Evolutionary conservation across 1,284 basidiomycete genomes (phyloP).

Genomic region (Cryptococcus sp.): DNA sequence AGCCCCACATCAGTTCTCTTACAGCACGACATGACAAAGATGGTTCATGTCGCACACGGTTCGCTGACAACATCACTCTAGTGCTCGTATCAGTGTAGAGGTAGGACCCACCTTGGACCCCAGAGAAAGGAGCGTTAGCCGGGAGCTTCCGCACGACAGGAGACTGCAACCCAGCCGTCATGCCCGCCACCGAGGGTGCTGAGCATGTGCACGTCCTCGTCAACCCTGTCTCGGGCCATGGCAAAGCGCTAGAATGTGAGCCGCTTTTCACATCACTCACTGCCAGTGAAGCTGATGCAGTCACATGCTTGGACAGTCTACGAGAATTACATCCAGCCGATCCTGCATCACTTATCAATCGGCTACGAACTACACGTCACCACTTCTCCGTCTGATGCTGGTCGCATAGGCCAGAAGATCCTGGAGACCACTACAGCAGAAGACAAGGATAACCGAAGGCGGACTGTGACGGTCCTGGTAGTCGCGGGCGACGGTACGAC

Average conservation of each 20-base stretch:
- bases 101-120: too few relatives aligned
- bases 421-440: conserved; percentile 31
- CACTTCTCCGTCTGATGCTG: conserved; percentile 62
- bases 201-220: conserved; percentile 32
- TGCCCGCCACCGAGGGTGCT: neutral
- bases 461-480: conserved; percentile 57
- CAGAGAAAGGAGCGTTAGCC: too few relatives aligned
- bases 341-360: conserved; percentile 57
- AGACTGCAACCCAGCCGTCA: too few relatives aligned
- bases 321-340: conserved; percentile 63
- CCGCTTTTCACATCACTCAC: neutral
- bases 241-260: conserved; percentile 36
- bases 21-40: too few relatives aligned
- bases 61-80: too few relatives aligned
- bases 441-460: conserved; percentile 53
- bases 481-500: conserved; percentile 89
- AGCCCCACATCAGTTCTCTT: too few relatives aligned
- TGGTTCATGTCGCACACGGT: too few relatives aligned
- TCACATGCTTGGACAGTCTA: too few relatives aligned
- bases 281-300: too few relatives aligned
- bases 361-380: conserved; percentile 58
- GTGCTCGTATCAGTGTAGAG: too few relatives aligned
- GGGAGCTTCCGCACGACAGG: too few relatives aligned
- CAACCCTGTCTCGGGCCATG: conserved; percentile 41
- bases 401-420: conserved; percentile 58